Evolutionary conservation across 2,329 filamentous ascomycete genomes (phyloP).

Genomic region (Aureobasidium lini): DNA sequence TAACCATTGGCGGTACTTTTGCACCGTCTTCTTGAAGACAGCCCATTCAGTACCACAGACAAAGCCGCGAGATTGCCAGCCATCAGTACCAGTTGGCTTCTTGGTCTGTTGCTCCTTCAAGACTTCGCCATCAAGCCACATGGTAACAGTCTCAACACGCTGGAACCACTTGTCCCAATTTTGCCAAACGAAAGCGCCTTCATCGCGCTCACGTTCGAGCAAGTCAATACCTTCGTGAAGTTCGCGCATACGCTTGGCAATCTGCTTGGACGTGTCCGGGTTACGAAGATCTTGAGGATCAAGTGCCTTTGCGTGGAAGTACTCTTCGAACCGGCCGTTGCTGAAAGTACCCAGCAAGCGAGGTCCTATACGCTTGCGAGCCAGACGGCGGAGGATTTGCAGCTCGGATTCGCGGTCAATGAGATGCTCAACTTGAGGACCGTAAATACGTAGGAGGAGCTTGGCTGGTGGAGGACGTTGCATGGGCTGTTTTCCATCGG

Average conservation of each 20-base stretch:
- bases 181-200: slow-evolving; percentile 75
- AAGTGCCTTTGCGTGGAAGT: slow-evolving; percentile 75
- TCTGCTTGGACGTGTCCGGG: slow-evolving; percentile 78
- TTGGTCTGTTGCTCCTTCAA: slow-evolving; percentile 6
- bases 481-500: slow-evolving; percentile 26
- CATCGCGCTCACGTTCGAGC: slow-evolving; percentile 66
- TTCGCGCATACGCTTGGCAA: slow-evolving; percentile 95
- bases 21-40: slow-evolving; percentile 64
- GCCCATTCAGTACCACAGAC: slow-evolving; percentile 82
- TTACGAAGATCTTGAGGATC: slow-evolving; percentile 69
- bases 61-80: slow-evolving; percentile 66
- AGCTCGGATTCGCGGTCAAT: slow-evolving; percentile 91
- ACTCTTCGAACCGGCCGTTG: slow-evolving; percentile 95
- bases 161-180: slow-evolving; percentile 93
- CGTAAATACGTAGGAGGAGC: slow-evolving; percentile 84
- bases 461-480: slow-evolving; percentile 49
- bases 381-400: slow-evolving; percentile 74
- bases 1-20: slow-evolving; percentile 71
- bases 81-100: slow-evolving; percentile 33
- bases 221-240: slow-evolving; percentile 90
- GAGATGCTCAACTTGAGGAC: slow-evolving; percentile 87
- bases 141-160: slow-evolving; percentile 54
- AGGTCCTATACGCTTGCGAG: slow-evolving; percentile 87
- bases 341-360: slow-evolving; percentile 83
- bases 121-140: slow-evolving; percentile 56